A percentile compares a stretch with the other conserved stretches of the same genome.
These are phyloP conservation scores for Ceratobasidium theobromae DNA, from an alignment of 1,284 basidiomycete genomes.

Conservation along the genomic window DNA sequence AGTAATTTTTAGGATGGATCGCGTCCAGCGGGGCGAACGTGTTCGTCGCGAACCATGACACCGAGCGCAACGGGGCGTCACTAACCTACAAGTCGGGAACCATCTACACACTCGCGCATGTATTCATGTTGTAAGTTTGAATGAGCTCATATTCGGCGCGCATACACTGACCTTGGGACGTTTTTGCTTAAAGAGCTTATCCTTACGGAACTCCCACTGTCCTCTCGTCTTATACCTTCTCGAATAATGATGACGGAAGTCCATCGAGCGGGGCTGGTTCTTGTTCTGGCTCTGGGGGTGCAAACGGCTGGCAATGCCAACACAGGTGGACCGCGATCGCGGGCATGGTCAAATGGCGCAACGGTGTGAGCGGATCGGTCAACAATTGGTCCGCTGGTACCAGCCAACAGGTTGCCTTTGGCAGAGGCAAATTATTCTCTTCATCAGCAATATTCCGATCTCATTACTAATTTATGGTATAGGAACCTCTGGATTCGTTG, in stretches of 20 bases:
- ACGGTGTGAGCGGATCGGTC: slow-evolving; percentile 51
- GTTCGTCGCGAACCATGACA: slow-evolving; percentile 70
- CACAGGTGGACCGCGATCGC: slow-evolving; percentile 60
- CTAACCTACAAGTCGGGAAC: slow-evolving; percentile 61
- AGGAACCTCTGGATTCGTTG: slow-evolving; percentile 55
- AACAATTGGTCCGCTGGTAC: slow-evolving; percentile 59
- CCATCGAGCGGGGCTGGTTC: slow-evolving; percentile 58
- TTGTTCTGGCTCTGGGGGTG: slow-evolving; percentile 54
- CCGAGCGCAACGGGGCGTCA: slow-evolving; percentile 61
- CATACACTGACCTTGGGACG: not conserved
- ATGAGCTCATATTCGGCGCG: not conserved
- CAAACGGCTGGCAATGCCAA: slow-evolving; percentile 54
- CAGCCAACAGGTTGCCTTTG: slow-evolving; percentile 61
- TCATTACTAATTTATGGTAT: not conserved
- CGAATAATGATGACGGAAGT: slow-evolving; percentile 55
- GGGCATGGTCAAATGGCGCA: slow-evolving; percentile 66
- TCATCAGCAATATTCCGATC: not conserved
- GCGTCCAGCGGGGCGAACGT: slow-evolving; percentile 57
- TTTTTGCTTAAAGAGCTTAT: slow-evolving; percentile 47
- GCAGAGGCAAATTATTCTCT: slow-evolving; percentile 48
- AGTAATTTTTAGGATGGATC: slow-evolving; percentile 56
- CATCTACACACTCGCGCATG: slow-evolving; percentile 61
- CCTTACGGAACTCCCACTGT: slow-evolving; percentile 66
- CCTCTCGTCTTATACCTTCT: slow-evolving; percentile 59
- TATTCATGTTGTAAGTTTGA: slow-evolving; percentile 57